Percentiles rank a stretch among this genome's conserved stretches.
phyloP scores from a whole-genome alignment of 169 alveolate species.

The Neospora caninum region DNA sequence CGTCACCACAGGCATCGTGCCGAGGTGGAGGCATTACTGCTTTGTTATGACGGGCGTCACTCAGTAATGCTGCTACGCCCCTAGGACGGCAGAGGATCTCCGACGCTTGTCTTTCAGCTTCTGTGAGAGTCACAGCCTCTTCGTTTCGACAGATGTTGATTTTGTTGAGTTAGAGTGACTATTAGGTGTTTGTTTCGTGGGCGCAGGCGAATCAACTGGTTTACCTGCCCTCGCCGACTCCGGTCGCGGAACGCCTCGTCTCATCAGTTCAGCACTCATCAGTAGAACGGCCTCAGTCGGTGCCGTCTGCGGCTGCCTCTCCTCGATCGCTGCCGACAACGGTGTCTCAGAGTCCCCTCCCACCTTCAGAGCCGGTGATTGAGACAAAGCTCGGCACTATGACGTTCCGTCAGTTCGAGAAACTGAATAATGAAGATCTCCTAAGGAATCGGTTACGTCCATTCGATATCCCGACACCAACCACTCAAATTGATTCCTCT shows the following conservation, averaged over 20 bases:
- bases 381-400: conserved; percentile 36
- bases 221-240: neutral
- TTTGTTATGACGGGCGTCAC: too few species aligned
- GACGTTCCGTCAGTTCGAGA: conserved; percentile 43
- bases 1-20: too few species aligned
- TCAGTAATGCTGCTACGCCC: too few species aligned
- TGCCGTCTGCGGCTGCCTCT: neutral
- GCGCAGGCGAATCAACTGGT: neutral
- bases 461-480: neutral
- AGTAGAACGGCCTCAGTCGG: neutral
- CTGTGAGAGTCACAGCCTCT: too few species aligned
- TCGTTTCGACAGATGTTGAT: neutral
- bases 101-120: too few species aligned
- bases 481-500: neutral
- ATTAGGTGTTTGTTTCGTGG: neutral
- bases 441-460: neutral
- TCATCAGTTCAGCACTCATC: neutral
- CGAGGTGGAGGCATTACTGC: too few species aligned
- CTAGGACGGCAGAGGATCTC: too few species aligned
- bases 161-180: neutral
- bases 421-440: conserved; percentile 38
- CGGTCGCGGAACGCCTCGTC: neutral
- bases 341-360: neutral
- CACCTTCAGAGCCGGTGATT: conserved; percentile 42
- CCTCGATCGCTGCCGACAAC: neutral